phyloP scores from a whole-genome alignment of 139 green algal genomes.

The Closterium sp. region DNA sequence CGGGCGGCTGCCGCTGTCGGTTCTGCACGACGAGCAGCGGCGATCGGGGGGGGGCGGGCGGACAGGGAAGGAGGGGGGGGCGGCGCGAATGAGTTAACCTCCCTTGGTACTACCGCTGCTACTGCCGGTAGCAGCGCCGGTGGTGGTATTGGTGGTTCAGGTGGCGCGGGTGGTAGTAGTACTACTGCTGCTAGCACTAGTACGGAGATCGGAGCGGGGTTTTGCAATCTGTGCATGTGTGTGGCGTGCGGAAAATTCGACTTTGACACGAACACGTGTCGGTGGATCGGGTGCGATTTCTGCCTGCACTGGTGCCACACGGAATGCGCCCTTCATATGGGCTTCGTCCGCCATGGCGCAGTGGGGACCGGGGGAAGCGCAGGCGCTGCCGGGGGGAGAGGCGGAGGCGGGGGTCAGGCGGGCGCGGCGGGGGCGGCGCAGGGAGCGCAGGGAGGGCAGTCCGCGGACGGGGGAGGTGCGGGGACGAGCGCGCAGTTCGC shows the following conservation, averaged over 20 bases:
- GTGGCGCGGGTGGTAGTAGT: neutral
- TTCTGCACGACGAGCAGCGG: conserved; percentile 10
- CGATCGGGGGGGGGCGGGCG: neutral
- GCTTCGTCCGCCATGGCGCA: conserved; percentile 4
- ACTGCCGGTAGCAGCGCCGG: neutral
- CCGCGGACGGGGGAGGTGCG: neutral
- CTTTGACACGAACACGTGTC: conserved; percentile 46
- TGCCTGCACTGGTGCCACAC: conserved; percentile 47
- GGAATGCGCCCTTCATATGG: conserved; percentile 30
- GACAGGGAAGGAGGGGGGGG: neutral
- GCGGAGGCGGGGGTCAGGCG: neutral
- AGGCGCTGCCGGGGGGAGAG: neutral
- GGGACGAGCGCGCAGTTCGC: neutral
- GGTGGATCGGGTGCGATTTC: conserved; percentile 47
- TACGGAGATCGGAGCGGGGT: neutral
- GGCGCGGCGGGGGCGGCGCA: neutral
- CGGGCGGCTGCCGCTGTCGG: conserved; percentile 26
- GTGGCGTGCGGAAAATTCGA: conserved; percentile 47
- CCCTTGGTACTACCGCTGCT: neutral
- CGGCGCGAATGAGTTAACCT: no score
- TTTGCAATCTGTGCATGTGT: conserved; percentile 47
- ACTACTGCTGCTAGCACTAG: neutral
- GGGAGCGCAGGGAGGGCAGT: neutral
- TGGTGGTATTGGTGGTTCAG: neutral
- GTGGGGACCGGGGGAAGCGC: neutral